These are phyloP conservation scores for Geranomyces michiganensis DNA, from an alignment of 192 early-diverging fungal species.

Conservation along the genomic window DNA sequence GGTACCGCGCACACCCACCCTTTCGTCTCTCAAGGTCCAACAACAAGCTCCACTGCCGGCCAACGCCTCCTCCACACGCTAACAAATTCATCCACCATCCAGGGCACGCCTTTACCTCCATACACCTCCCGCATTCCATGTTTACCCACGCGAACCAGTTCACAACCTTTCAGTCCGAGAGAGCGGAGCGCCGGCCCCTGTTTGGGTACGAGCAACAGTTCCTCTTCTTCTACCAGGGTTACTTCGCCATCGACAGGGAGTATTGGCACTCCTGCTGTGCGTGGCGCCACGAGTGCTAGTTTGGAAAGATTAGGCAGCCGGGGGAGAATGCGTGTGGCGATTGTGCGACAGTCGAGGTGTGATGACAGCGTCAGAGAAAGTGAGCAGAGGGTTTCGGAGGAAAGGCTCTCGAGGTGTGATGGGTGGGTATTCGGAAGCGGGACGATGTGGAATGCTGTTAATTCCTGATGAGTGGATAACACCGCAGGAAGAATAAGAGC, in stretches of 20 bases:
- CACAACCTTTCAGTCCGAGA: not conserved
- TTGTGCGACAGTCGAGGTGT: not conserved
- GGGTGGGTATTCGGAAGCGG: not conserved
- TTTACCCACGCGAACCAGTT: not conserved
- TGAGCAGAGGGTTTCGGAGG: not conserved
- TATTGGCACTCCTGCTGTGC: not conserved
- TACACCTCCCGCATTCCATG: conserved; percentile 20
- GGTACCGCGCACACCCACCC: no score
- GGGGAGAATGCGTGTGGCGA: conserved; percentile 8
- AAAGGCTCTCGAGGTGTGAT: not conserved
- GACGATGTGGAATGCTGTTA: not conserved
- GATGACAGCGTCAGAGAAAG: conserved; percentile 9
- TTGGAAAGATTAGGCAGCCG: not conserved
- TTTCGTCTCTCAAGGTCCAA: conserved; percentile 3
- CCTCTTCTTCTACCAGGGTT: conserved; percentile 8
- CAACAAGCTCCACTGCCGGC: not conserved
- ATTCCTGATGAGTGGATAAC: not conserved
- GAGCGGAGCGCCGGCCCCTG: not conserved
- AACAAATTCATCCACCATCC: conserved; percentile 27
- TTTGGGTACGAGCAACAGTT: not conserved
- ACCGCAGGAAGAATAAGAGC: not conserved
- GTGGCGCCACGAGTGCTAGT: not conserved
- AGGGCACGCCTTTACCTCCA: conserved; percentile 16
- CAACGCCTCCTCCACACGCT: conserved; percentile 1
- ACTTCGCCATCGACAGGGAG: not conserved